Conservation (phyloP, 179 eudicot genomes). For the Actinidia chinensis region DNA sequence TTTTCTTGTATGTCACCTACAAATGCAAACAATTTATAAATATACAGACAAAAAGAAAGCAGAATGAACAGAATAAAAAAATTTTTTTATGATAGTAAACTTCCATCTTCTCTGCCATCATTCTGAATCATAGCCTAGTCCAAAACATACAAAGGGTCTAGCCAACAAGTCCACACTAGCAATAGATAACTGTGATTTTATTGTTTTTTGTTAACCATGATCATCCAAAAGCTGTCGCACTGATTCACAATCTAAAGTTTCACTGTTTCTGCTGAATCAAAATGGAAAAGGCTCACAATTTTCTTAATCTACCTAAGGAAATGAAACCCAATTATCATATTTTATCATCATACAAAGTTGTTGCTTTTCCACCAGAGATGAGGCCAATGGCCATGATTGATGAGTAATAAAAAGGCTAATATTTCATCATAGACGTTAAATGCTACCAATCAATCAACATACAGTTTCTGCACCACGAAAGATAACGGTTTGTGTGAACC, state of each 20-base stretch:
- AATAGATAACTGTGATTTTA: background rate
- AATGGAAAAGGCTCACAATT: background rate
- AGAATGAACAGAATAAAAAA: background rate
- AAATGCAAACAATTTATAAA: slow-evolving; percentile 11
- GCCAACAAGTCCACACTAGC: background rate
- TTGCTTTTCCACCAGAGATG: no score
- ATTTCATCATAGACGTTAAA: no score
- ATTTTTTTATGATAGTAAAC: background rate
- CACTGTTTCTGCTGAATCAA: background rate
- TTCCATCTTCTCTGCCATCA: background rate
- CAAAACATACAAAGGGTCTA: background rate
- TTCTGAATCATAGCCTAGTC: background rate
- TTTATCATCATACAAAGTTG: no score
- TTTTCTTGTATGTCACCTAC: slow-evolving; percentile 48
- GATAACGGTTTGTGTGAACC: no score
- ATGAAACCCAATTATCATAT: no score
- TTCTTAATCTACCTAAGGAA: no score
- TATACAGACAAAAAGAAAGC: background rate
- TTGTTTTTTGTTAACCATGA: no score
- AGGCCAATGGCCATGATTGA: no score
- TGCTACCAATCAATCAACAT: no score
- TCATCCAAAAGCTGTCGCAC: background rate
- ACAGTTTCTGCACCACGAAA: no score
- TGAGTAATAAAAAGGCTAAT: no score
- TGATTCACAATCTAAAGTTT: background rate